Base-by-base conservation (phyloP, 768 basidiomycete genomes). In the Lepiota venenata region DNA sequence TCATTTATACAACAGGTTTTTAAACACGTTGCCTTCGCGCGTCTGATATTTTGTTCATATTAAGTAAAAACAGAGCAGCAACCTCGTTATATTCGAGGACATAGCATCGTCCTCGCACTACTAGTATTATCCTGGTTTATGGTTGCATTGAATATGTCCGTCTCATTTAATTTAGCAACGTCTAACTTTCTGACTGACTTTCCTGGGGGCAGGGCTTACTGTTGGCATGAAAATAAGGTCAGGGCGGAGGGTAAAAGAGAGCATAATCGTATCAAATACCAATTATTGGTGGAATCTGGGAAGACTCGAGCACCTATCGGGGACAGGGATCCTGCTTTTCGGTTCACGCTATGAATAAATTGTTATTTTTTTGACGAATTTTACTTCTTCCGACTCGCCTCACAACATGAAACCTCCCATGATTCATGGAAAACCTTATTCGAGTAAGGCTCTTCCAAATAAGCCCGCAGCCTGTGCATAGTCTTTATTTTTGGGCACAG, bases 381-480 rank as follows among this genome's bases (percentile, higher is more conserved):
- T 32, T 8, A 32, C 10, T 32, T 32, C 32, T 11, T 29, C 27
- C 27, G 3, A 29, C 27, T 29, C 27, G 27, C 4, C 27, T 29
- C n/a, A n/a, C n/a, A n/a, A n/a, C n/a, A n/a, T n/a, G n/a, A n/a
- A n/a, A n/a, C n/a, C n/a, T n/a, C n/a, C n/a, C 90, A 62, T 92
- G 90, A 2, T 25, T 25, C 25, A 2, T 25, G 25, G 25, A 25
- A 25, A 5, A 25, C 25, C 25, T 25, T 25, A 25, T 25, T 25
- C 5, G 25, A 25, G 25, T 25, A 5, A 25, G 25, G 25, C 25
- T 25, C 25, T 25, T 5, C 25, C 2, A 25, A 25, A 5, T 25
- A 25, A n/a, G n/a, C n/a, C n/a, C n/a, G n/a, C n/a, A n/a, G n/a
- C n/a, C n/a, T n/a, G n/a, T n/a, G n/a, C n/a, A n/a, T n/a, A n/a